phyloP scores from a whole-genome alignment of 257 asterid genomes.

The Capsicum chinense region DNA sequence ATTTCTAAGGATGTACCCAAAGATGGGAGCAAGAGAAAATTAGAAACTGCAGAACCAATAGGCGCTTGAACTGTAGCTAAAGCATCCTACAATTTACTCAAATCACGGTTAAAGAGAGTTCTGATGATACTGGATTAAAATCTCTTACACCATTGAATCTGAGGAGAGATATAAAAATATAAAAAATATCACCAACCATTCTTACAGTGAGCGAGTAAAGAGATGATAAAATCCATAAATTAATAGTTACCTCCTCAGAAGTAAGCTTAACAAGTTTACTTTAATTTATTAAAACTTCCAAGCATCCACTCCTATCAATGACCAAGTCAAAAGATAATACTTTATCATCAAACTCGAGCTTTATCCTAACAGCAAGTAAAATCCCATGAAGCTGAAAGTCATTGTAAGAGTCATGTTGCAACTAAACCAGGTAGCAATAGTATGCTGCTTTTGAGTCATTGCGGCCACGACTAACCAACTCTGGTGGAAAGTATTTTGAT shows the following conservation, averaged over 20 bases:
- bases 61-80: slow-evolving; percentile 26
- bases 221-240: neutral
- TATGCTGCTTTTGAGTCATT: slow-evolving; percentile 37
- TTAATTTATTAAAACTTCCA: slow-evolving; percentile 39
- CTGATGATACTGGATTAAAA: slow-evolving; percentile 60
- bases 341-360: slow-evolving; percentile 52
- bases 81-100: slow-evolving; percentile 43
- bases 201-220: neutral
- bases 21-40: slow-evolving; percentile 76
- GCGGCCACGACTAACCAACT: slow-evolving; percentile 51
- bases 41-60: slow-evolving; percentile 37
- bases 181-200: neutral
- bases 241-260: slow-evolving; percentile 50
- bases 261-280: slow-evolving; percentile 41
- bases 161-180: slow-evolving; percentile 31
- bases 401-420: slow-evolving; percentile 41
- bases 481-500: slow-evolving; percentile 55
- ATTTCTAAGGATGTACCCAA: slow-evolving; percentile 34
- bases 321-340: slow-evolving; percentile 48
- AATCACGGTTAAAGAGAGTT: slow-evolving; percentile 53
- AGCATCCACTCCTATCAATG: slow-evolving; percentile 53
- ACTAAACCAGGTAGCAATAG: slow-evolving; percentile 57
- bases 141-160: slow-evolving; percentile 56
- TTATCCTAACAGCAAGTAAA: slow-evolving; percentile 56
- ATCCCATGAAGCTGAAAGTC: slow-evolving; percentile 51